Base-by-base conservation (phyloP, 2,329 filamentous ascomycete species). In the Sporothrix pseudoabietina region DNA sequence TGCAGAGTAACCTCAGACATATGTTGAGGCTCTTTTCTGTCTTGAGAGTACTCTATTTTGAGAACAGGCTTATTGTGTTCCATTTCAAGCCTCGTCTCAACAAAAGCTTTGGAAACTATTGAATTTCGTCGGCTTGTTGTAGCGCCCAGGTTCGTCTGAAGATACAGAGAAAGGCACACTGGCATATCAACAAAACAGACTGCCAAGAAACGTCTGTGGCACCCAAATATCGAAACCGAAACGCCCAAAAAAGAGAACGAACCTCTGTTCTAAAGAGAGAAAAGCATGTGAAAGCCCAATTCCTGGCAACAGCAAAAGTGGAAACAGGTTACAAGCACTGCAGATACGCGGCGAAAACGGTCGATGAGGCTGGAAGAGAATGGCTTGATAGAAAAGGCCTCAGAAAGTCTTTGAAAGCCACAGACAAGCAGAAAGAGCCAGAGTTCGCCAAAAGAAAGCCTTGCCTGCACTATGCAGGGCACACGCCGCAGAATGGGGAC, bases 381-480 rank as follows among this genome's bases (percentile, higher is more conserved):
- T 49, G 59, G 59, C 35, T 44, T 14, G n/a, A 7, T n/a, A 12
- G 35, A 22, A 10, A 63, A 41, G 32, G 26, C 4, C 10, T 47
- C 10, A 47, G 26, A 35, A 19, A 7, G 26, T 19, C 9, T 55
- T 14, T 30, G 39, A 39, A 57, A 39, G 47, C 65, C 12, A 52
- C 16, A 26, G 26, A 39, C 12, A n/a, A 69, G 16, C 30, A n/a
- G 1, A 69, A 12, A 39, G 47, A 32, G 32, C 32, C 47, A 55
- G 22, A 66, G 6, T 66, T 44, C 4, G 30, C 49, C 26, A 32
- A 4, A 14, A 71, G 35, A 71, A 71, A 71, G 69, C 69, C 69
- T 71, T 63, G 69, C 69, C 69, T 59, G 69, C 52, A 61, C 32
- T 19, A 66, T 66, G 61, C 61, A 47, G 54, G 54, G 54, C 69